Base-by-base conservation (phyloP, 2,329 filamentous ascomycete genomes). In the Aspergillus viridinutans region DNA sequence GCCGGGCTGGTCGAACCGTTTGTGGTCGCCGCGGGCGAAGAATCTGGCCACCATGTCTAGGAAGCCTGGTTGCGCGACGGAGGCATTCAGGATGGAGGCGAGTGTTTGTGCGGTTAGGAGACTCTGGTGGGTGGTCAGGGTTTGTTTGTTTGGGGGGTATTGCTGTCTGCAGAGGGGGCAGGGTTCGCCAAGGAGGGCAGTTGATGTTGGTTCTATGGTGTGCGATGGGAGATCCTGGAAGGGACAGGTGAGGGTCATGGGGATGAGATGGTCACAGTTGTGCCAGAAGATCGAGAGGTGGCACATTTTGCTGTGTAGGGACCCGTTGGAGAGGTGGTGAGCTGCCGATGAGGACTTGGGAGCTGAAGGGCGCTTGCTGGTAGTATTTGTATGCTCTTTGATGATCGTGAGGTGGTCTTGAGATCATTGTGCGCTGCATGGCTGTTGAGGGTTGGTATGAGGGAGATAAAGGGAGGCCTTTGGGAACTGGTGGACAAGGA, bases 1-100 rank as follows among this genome's bases (percentile, higher is more conserved):
- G 1, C 42, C 51, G 9, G 56, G 59, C 40, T 59, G 59, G 12
- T 17, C 21, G 52, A 52, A 60, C 8, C 52, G 52, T 14, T 43
- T 48, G 32, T 60, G 55, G 40, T 60, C 58, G 2, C 60, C 58
- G 35, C 57, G 57, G 5, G 59, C 54, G 14, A 55, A 62, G 20
- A 62, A 62, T 2, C 49, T 26, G 10, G 54, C 54, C 1, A 60
- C 26, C 10, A 51, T 38, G 6, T 57, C 40, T 4, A 57, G 23
- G 35, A 59, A 59, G 6, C 29, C 57, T 2, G 25, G 25, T 12
- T 59, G 48, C 3, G 20, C 20, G n/a, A 32, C 28, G 3, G 52
- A 35, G 3, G 50, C 32, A 12, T 47, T 49, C 20, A 61, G 54
- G 47, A 61, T 60, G 2, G 23, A 2, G 25, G 38, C 48, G 10